These are phyloP conservation scores for Meira miltonrushii DNA, from an alignment of 1,284 basidiomycete genomes.

Conservation along the genomic window DNA sequence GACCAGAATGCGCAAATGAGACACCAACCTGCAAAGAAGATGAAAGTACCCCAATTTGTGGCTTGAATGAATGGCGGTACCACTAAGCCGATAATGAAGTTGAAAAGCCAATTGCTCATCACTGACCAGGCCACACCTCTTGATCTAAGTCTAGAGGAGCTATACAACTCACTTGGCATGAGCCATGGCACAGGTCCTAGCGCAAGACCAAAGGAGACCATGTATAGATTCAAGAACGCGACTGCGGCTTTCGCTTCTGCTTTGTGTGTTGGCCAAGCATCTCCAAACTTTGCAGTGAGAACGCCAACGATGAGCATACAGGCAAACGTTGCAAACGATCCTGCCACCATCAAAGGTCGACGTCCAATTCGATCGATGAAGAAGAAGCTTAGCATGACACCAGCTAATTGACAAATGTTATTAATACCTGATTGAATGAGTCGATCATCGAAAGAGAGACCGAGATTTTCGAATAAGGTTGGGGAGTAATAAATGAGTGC, in stretches of 20 bases:
- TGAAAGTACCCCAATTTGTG: constrained; percentile 16
- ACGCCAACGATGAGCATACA: constrained; percentile 17
- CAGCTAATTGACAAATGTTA: constrained; percentile 23
- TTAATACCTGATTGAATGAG: constrained; percentile 21
- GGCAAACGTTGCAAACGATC: constrained; percentile 15
- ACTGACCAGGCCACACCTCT: constrained; percentile 48
- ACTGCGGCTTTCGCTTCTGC: constrained; percentile 21
- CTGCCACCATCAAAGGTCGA: constrained; percentile 19
- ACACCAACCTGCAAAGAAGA: constrained; percentile 21
- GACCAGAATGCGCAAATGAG: constrained; percentile 17
- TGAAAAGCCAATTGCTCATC: constrained; percentile 39
- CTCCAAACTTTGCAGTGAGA: constrained; percentile 9
- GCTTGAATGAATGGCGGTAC: constrained; percentile 13
- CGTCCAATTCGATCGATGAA: constrained; percentile 22
- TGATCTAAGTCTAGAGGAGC: constrained; percentile 28
- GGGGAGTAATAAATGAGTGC: constrained; percentile 32
- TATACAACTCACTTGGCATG: constrained; percentile 44
- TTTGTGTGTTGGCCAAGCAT: constrained; percentile 18
- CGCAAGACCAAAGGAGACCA: constrained; percentile 14
- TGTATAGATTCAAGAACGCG: constrained; percentile 14
- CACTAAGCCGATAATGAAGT: constrained; percentile 59
- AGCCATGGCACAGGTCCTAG: constrained; percentile 25
- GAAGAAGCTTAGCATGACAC: constrained; percentile 23
- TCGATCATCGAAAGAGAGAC: constrained; percentile 17
- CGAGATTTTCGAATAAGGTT: constrained; percentile 25